Evolutionary conservation across 2,329 filamentous ascomycete species (phyloP), one percentile per base, ranked within the genome.

Genomic region (Aureobasidium sp.): DNA sequence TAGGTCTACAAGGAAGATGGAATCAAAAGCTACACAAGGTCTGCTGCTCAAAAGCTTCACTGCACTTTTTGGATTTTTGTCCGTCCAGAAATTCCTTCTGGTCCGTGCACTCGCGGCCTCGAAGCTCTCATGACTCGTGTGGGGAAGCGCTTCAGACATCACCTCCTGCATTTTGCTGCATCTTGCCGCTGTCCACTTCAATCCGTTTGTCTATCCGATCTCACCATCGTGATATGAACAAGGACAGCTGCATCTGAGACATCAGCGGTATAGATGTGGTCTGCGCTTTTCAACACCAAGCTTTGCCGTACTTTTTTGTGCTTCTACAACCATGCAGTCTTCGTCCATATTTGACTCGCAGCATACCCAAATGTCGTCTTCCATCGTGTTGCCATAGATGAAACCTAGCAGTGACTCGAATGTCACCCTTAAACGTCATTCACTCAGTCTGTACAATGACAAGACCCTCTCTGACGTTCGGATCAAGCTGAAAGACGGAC

Each of bases 1-100:
- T 24, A 17, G 52, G 37, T 37, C 6, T 56, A 5, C 39, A 44
- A 32, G 39, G 12, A 44, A 56, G 36, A 26, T 55, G 20, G 36
- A 55, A 55, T 55, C 51, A 34, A 56, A 44, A 56, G 52, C 39
- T 43, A 56, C 52, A 44, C 37, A 44, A 44, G 52, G 1, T 17
- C 39, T 56, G 52, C 37, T 43, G 26, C 51, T 56, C 52, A 37
- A 56, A 56, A 56, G 52, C 52, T 56, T 41, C 24, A 41, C 34
- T 36, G 52, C 37, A 29, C 29, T 56, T 56, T 53, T 41, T 41
- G 36, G 51, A 10, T 53, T 56, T 56, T 56, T 52, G 32, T 9
- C 46, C 48, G 39, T 20, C 20, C 20, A 20, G 20, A 43, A 59
- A 48, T 48, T 43, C 26, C 24, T 39, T 26, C 15, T 29, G 55